phyloP scores from a whole-genome alignment of 768 basidiomycete genomes.

The Pilatotrama ljubarskyi region DNA sequence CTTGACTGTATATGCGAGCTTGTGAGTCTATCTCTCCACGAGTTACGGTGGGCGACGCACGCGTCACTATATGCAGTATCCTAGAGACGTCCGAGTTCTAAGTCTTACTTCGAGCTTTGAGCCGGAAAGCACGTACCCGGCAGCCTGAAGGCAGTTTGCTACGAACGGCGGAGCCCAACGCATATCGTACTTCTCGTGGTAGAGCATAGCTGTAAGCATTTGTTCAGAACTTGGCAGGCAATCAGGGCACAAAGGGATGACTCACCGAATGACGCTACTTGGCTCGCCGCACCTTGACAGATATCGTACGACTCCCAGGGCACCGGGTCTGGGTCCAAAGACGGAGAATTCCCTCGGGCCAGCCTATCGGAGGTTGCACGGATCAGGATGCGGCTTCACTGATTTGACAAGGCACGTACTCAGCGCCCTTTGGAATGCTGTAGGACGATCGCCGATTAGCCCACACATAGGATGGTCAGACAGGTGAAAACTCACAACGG shows the following conservation, averaged over 20 bases:
- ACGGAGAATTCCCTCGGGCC: slow-evolving; percentile 3
- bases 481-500: slow-evolving; percentile 64
- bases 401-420: slow-evolving; percentile 45
- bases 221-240: neutral
- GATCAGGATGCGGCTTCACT: no score
- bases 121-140: slow-evolving; percentile 59
- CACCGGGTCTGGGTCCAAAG: slow-evolving; percentile 37
- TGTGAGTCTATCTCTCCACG: slow-evolving; percentile 6
- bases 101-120: no score
- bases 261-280: slow-evolving; percentile 66
- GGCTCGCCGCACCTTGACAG: slow-evolving; percentile 73
- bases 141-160: slow-evolving; percentile 65
- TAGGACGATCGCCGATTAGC: slow-evolving; percentile 3
- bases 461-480: no score
- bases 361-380: neutral
- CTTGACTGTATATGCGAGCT: slow-evolving; percentile 49
- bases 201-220: slow-evolving; percentile 48
- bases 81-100: slow-evolving; percentile 37
- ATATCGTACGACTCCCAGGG: slow-evolving; percentile 73
- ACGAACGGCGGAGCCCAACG: slow-evolving; percentile 63
- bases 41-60: slow-evolving; percentile 37
- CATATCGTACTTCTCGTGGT: slow-evolving; percentile 61
- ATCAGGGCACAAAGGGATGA: neutral
- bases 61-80: slow-evolving; percentile 75
- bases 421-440: slow-evolving; percentile 75